Conservation (phyloP, 228 moss, liverwort and hornwort species). For the Sphagnum fallax region DNA sequence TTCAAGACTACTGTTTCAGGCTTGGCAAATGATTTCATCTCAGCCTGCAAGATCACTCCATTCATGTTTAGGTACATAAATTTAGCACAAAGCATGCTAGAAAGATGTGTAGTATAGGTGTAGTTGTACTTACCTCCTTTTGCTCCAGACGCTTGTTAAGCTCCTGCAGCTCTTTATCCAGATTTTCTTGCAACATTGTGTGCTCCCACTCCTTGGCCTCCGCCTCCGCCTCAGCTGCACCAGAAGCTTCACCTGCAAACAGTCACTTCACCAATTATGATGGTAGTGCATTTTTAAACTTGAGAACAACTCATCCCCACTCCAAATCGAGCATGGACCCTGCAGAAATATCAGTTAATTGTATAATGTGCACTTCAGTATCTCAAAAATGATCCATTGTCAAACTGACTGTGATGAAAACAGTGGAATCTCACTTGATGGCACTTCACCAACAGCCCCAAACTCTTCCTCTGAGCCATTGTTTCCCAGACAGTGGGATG, state of each 20-base stretch:
- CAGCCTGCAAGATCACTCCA: conserved; percentile 43
- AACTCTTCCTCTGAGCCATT: conserved; percentile 13
- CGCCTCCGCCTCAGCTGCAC: conserved; percentile 72
- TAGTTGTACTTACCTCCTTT: conserved; percentile 47
- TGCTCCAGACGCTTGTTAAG: conserved; percentile 84
- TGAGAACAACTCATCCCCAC: conserved; percentile 1
- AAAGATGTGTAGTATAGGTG: too few relatives aligned
- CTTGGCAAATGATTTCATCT: conserved; percentile 82
- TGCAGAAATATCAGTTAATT: conserved; percentile 1
- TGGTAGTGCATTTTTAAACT: not conserved
- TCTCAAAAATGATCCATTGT: too few relatives aligned
- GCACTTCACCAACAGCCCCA: conserved; percentile 6
- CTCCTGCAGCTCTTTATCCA: conserved; percentile 91
- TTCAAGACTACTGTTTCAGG: conserved; percentile 77
- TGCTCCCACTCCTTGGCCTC: conserved; percentile 87
- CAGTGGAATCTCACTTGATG: conserved; percentile 26
- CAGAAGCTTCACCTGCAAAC: conserved; percentile 34
- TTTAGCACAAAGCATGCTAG: not conserved
- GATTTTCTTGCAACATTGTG: conserved; percentile 77
- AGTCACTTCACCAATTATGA: too few relatives aligned
- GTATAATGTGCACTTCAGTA: too few relatives aligned
- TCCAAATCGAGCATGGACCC: conserved; percentile 2
- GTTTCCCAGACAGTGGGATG: conserved; percentile 26
- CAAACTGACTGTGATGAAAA: too few relatives aligned
- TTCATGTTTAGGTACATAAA: not conserved